These are phyloP conservation scores for Amauroascus verrucosus DNA, from an alignment of 2,329 filamentous ascomycete genomes.

Conservation along the genomic window DNA sequence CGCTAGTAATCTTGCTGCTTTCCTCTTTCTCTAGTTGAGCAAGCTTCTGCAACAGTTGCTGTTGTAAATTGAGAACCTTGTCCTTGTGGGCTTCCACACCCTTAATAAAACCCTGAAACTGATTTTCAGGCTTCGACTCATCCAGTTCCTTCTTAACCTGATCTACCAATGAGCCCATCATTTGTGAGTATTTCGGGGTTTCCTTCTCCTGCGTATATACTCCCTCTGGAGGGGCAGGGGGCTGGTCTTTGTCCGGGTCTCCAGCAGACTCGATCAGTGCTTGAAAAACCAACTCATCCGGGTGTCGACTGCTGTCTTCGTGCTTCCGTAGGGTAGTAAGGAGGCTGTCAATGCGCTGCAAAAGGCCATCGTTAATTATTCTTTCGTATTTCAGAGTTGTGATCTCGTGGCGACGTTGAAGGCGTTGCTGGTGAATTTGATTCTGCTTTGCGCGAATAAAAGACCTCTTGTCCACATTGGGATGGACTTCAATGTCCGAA, in stretches of 20 bases:
- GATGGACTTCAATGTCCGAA: constrained; percentile 95
- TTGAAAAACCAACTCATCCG: constrained; percentile 78
- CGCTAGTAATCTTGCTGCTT: constrained; percentile 83
- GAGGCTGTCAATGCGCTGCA: constrained; percentile 70
- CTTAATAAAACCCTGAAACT: constrained; percentile 64
- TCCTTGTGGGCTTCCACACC: constrained; percentile 66
- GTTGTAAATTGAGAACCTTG: constrained; percentile 70
- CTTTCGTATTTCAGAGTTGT: constrained; percentile 81
- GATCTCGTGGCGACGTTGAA: constrained; percentile 78
- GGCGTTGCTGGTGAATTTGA: constrained; percentile 87
- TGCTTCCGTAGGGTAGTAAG: constrained; percentile 65
- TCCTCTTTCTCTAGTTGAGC: constrained; percentile 77
- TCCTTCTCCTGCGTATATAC: constrained; percentile 65
- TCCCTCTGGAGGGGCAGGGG: constrained; percentile 64
- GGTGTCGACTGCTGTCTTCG: constrained; percentile 53
- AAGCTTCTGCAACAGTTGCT: constrained; percentile 62
- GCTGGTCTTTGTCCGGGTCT: constrained; percentile 59
- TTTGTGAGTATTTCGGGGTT: constrained; percentile 81
- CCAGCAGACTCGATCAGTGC: constrained; percentile 73
- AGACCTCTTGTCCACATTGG: constrained; percentile 95
- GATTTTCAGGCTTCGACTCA: constrained; percentile 56
- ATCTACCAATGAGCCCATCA: constrained; percentile 95
- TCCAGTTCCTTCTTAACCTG: constrained; percentile 82
- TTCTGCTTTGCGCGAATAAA: constrained; percentile 98
- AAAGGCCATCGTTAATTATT: constrained; percentile 81